These are phyloP conservation scores for Candida frijolesensis DNA, from an alignment of 1,139 yeast genomes.

Conservation along the genomic window DNA sequence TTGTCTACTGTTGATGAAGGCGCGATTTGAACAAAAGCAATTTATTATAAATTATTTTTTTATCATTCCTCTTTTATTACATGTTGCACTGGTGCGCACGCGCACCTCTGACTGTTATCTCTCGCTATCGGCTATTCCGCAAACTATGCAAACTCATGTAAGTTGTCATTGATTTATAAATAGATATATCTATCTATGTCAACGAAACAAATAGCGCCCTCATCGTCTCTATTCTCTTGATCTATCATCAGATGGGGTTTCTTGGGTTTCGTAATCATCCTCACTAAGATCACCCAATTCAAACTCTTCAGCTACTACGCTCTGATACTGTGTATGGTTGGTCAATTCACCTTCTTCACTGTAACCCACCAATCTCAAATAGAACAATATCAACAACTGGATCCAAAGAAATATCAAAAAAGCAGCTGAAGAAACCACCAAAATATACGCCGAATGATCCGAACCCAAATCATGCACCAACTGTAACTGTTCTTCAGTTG, in stretches of 20 bases:
- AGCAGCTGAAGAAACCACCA: slow-evolving; percentile 75
- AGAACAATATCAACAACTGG: slow-evolving; percentile 55
- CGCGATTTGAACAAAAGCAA: no score
- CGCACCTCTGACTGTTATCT: no score
- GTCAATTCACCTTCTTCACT: slow-evolving; percentile 41
- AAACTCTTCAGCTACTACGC: slow-evolving; percentile 30
- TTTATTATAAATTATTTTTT: no score
- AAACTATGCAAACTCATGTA: no score
- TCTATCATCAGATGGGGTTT: slow-evolving; percentile 1
- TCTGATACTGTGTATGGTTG: slow-evolving; percentile 13
- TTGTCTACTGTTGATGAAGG: no score
- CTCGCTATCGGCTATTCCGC: no score
- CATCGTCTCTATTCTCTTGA: no score
- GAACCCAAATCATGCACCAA: slow-evolving; percentile 74
- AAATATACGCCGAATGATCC: slow-evolving; percentile 80
- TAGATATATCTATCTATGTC: no score
- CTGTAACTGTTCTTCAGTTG: slow-evolving; percentile 83
- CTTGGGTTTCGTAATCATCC: slow-evolving; percentile 14
- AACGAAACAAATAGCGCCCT: no score
- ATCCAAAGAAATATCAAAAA: slow-evolving; percentile 72
- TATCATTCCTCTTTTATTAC: no score
- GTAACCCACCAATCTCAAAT: slow-evolving; percentile 53
- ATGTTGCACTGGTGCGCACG: no score
- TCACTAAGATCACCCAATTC: slow-evolving; percentile 38
- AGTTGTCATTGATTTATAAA: no score